These are phyloP conservation scores for Ustilago cynodontis DNA, from an alignment of 1,284 basidiomycete genomes.

Conservation along the genomic window DNA sequence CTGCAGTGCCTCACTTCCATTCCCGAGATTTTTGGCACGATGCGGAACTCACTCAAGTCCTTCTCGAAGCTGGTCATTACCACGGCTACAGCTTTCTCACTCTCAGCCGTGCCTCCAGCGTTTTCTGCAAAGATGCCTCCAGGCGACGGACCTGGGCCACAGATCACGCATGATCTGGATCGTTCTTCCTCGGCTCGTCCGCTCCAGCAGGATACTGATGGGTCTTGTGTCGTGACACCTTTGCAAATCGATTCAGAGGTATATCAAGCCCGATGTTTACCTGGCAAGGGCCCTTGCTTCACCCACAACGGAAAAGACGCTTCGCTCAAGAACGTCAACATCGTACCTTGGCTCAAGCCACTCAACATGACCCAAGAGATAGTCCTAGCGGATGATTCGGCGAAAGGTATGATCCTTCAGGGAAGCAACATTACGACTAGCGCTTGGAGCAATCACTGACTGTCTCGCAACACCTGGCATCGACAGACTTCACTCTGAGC, in stretches of 20 bases:
- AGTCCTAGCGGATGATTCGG: background rate
- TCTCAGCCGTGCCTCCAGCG: background rate
- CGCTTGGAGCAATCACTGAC: background rate
- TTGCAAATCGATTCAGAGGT: background rate
- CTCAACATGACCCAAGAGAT: slow-evolving; percentile 4
- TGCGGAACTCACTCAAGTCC: no score
- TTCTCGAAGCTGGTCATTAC: background rate
- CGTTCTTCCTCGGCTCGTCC: background rate
- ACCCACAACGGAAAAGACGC: background rate
- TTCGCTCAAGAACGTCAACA: background rate
- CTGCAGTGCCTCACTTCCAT: background rate
- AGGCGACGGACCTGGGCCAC: slow-evolving; percentile 6
- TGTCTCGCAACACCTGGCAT: background rate
- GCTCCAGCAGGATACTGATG: background rate
- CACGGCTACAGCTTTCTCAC: background rate
- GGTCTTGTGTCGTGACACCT: background rate
- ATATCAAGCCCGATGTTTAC: background rate
- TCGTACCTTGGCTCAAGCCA: slow-evolving; percentile 20
- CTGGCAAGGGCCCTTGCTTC: slow-evolving; percentile 15
- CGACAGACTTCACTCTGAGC: slow-evolving; percentile 7
- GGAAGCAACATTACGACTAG: background rate
- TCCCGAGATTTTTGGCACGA: no score
- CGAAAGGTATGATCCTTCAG: background rate
- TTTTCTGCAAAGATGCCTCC: background rate
- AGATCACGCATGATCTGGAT: background rate